A percentile compares a stretch with the other conserved stretches of the same genome.
These are phyloP conservation scores for Penicillium polonicum DNA, from an alignment of 2,329 filamentous ascomycete genomes.

Conservation along the genomic window DNA sequence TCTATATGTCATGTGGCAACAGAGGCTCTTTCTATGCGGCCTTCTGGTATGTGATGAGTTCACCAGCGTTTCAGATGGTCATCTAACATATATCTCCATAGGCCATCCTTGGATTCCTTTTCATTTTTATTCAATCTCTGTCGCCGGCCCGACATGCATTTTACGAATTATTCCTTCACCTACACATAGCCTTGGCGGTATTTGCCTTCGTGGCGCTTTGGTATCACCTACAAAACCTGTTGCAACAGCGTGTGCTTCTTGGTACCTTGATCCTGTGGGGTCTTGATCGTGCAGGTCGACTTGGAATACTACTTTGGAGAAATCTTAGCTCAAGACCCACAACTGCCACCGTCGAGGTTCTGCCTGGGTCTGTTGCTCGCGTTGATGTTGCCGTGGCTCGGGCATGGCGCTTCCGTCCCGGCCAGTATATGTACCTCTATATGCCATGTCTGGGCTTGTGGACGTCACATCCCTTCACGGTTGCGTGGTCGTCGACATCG, in stretches of 20 bases:
- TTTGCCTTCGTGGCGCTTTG: slow-evolving; percentile 41
- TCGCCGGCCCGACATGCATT: slow-evolving; percentile 46
- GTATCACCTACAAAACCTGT: slow-evolving; percentile 34
- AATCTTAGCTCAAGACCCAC: slow-evolving; percentile 50
- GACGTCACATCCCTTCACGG: slow-evolving; percentile 46
- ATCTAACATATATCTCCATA: slow-evolving; percentile 21
- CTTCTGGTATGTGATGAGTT: slow-evolving; percentile 40
- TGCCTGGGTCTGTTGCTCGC: slow-evolving; percentile 56
- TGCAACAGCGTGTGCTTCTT: slow-evolving; percentile 32
- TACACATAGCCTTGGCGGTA: slow-evolving; percentile 43
- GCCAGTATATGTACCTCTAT: slow-evolving; percentile 59
- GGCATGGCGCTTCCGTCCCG: slow-evolving; percentile 38
- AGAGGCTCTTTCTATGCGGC: slow-evolving; percentile 32
- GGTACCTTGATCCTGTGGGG: slow-evolving; percentile 36
- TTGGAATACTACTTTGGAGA: slow-evolving; percentile 51
- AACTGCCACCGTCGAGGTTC: slow-evolving; percentile 54
- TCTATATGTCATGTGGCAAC: slow-evolving; percentile 28
- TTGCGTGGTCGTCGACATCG: slow-evolving; percentile 39
- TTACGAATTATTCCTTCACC: slow-evolving; percentile 46
- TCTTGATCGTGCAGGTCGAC: slow-evolving; percentile 45
- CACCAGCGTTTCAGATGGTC: neutral
- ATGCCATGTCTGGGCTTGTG: slow-evolving; percentile 48
- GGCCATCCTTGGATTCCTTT: slow-evolving; percentile 41
- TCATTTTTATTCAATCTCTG: slow-evolving; percentile 42
- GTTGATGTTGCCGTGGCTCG: slow-evolving; percentile 36